Evolutionary conservation across 2,329 filamentous ascomycete genomes (phyloP).

Genomic region (Hortaea sp.): DNA sequence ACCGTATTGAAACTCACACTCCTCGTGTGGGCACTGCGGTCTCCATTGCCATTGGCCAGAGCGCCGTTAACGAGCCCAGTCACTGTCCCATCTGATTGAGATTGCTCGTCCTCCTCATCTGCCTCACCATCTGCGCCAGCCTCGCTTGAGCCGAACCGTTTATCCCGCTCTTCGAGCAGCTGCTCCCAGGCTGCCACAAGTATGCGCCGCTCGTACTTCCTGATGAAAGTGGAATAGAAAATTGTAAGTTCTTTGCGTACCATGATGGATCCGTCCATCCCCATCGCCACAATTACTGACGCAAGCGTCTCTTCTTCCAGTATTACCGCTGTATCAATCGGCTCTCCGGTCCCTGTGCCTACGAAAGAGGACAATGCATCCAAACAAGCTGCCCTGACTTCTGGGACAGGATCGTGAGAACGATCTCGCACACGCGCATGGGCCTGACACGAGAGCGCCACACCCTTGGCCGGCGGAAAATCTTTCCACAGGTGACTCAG

Average conservation of each 20-base stretch:
- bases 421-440: conserved; percentile 71
- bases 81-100: background rate
- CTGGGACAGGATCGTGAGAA: conserved; percentile 75
- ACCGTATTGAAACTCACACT: conserved; percentile 3
- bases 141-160: conserved; percentile 11
- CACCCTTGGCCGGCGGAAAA: conserved; percentile 87
- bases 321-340: conserved; percentile 7
- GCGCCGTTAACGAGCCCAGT: background rate
- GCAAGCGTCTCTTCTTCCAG: conserved; percentile 70
- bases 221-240: conserved; percentile 85
- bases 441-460: conserved; percentile 80
- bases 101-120: conserved; percentile 1
- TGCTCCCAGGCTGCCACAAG: conserved; percentile 87
- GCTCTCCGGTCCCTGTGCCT: conserved; percentile 53
- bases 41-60: background rate
- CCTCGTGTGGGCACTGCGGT: background rate
- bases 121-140: background rate
- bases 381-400: conserved; percentile 87
- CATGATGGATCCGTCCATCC: conserved; percentile 85
- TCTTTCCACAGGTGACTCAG: conserved; percentile 91
- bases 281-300: conserved; percentile 80
- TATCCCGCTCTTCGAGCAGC: conserved; percentile 58
- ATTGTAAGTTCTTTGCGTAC: conserved; percentile 88
- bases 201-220: conserved; percentile 86
- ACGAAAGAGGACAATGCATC: conserved; percentile 91